Base-by-base conservation (phyloP, 1,284 basidiomycete species). In the Papiliotrema fonsecae region DNA sequence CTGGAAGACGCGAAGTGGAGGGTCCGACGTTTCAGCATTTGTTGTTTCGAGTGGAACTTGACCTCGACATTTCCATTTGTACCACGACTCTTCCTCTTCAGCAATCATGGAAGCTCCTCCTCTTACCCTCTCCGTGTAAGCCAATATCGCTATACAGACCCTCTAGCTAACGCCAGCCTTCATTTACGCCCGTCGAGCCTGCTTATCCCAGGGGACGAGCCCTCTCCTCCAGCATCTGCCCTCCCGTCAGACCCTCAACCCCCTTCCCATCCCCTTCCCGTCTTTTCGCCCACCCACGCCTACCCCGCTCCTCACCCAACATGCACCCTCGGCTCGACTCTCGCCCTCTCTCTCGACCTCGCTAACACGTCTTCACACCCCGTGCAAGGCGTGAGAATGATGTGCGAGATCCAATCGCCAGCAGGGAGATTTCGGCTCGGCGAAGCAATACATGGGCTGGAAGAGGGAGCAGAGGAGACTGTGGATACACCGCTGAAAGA, bases 341-440 rank as follows among this genome's bases (percentile, higher is more conserved):
- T 74, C 24, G 11, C 34, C 19, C 47, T 66, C 1, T 4, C 39
- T 1, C 37, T 73, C 11, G 46, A 51, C 2, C 55, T 73, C 28
- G 44, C 51, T 41, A 71, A 70, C 45, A 57, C 56, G 2, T 49
- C 54, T n/a, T 16, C 31, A 3, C 14, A 45, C 9, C 31, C 35
- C 4, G 63, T 72, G 2, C 45, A 50, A 19, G 68, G 67, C 5
- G 65, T 64, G 13, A 62, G 59, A 51, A 70, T 72, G 64, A 68
- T 71, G 61, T 51, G 67, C 30, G 70, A 72, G 50, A 49, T 70
- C 9, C 69, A 72, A 47, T 57, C 53, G 10, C 63, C 66, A 0
- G 44, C 42, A 0, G 64, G 64, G 16, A 44, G 67, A 26, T 61
- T 56, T 30, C 56, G 67, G 2, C 55, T 70, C n/a, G 67, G 64